Conservation (phyloP, 2,329 filamentous ascomycete species). For the Sporothrix sp. region DNA sequence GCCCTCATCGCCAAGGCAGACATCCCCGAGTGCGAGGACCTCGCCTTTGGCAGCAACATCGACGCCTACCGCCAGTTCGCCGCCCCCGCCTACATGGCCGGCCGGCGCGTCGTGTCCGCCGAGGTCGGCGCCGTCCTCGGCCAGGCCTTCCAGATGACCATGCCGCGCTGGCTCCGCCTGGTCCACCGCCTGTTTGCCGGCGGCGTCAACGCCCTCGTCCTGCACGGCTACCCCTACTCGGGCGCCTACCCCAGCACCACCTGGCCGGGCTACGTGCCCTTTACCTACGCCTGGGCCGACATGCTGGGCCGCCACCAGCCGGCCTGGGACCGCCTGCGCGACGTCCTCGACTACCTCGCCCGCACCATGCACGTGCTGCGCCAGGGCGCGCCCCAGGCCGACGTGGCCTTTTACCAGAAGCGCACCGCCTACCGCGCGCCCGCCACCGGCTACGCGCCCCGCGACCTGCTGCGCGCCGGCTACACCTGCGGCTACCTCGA, state of each 20-base stretch:
- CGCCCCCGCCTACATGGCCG: not conserved
- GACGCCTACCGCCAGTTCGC: conserved; percentile 2
- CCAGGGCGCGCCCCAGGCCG: not conserved
- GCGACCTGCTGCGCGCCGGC: not conserved
- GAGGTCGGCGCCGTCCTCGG: not conserved
- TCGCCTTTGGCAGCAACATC: not conserved
- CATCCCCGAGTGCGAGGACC: conserved; percentile 1
- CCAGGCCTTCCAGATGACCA: not conserved
- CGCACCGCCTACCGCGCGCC: not conserved
- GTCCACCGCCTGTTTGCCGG: not conserved
- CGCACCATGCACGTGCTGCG: not conserved
- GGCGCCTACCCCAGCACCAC: not conserved
- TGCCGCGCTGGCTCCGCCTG: not conserved
- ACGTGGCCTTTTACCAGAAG: conserved; percentile 1
- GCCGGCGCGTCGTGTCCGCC: not conserved
- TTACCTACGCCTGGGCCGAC: conserved; percentile 1
- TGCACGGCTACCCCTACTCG: not conserved
- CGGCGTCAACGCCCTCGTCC: not conserved
- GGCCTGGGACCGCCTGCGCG: not conserved
- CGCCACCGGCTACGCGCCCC: not conserved
- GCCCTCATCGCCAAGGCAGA: not conserved
- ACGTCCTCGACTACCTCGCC: not conserved
- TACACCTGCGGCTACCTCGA: not conserved
- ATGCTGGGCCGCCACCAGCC: conserved; percentile 1
- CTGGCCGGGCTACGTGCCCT: not conserved